Evolutionary conservation across 495 filamentous ascomycete genomes (phyloP).

Genomic region (Hypoxylon cercidicola): DNA sequence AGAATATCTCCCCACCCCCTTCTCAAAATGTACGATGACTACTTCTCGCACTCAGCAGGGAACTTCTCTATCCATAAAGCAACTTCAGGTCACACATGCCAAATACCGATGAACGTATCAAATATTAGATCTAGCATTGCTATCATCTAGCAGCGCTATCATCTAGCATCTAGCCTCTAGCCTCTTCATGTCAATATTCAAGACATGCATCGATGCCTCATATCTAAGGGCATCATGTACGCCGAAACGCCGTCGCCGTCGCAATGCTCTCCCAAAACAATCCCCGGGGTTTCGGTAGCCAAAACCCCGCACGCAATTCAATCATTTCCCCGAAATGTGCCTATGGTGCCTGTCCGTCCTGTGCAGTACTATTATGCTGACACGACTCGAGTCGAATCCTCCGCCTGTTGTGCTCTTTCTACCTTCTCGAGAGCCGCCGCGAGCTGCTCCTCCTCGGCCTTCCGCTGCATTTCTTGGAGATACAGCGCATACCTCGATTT

Average conservation of each 20-base stretch:
- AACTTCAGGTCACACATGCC: too few species aligned
- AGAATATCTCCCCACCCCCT: neutral
- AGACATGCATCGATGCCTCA: neutral
- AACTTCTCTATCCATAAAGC: too few species aligned
- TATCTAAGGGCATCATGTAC: constrained; percentile 5
- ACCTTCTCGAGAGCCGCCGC: constrained; percentile 49
- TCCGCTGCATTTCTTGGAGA: constrained; percentile 75
- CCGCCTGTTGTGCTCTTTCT: constrained; percentile 36
- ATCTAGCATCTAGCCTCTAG: neutral
- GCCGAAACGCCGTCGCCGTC: constrained; percentile 38
- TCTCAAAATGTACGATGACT: too few species aligned
- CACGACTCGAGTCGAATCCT: constrained; percentile 1
- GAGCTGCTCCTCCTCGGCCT: constrained; percentile 73
- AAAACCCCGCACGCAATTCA: constrained; percentile 15
- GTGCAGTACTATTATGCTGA: neutral
- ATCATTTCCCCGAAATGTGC: neutral
- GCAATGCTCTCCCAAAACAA: constrained; percentile 15
- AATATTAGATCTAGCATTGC: too few species aligned
- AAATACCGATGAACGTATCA: too few species aligned
- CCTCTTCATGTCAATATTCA: constrained; percentile 2
- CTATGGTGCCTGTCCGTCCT: neutral
- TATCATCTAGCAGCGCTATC: too few species aligned
- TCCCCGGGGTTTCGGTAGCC: constrained; percentile 10
- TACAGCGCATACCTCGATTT: constrained; percentile 90
- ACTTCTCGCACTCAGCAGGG: too few species aligned